phyloP scores from a whole-genome alignment of 495 filamentous ascomycete genomes.

The Xylaria cubensis region DNA sequence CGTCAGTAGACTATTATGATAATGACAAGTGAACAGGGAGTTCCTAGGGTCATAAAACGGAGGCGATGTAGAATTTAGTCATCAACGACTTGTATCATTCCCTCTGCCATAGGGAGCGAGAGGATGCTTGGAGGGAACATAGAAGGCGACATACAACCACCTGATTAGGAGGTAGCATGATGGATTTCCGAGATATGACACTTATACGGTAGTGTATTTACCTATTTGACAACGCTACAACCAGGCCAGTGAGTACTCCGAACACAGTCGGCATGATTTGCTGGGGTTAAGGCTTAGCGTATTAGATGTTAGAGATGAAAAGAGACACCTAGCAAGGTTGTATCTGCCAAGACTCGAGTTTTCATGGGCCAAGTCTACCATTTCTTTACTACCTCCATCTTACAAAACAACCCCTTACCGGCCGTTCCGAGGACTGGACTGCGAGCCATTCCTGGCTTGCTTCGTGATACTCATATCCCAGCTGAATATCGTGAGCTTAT shows the following conservation, averaged over 20 bases:
- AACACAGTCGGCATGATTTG: background rate
- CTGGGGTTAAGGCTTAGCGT: background rate
- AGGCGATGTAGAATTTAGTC: too few relatives aligned
- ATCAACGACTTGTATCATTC: constrained; percentile 46
- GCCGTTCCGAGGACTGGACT: background rate
- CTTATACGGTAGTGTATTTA: background rate
- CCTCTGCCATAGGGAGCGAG: background rate
- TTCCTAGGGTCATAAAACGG: too few relatives aligned
- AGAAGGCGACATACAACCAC: too few relatives aligned
- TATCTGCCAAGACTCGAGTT: background rate
- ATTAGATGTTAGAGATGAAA: background rate
- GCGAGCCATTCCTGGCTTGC: background rate
- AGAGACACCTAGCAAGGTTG: background rate
- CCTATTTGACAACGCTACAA: background rate
- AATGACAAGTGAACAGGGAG: too few relatives aligned
- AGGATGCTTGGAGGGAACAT: background rate
- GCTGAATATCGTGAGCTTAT: background rate
- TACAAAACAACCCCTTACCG: background rate
- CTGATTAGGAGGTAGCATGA: too few relatives aligned
- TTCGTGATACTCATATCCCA: background rate
- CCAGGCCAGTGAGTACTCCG: background rate
- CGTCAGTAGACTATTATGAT: too few relatives aligned
- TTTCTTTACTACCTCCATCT: background rate
- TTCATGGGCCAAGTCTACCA: background rate
- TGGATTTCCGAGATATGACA: too few relatives aligned